Base-by-base conservation (phyloP, 441 rosid species). In the Populus hybrid region DNA sequence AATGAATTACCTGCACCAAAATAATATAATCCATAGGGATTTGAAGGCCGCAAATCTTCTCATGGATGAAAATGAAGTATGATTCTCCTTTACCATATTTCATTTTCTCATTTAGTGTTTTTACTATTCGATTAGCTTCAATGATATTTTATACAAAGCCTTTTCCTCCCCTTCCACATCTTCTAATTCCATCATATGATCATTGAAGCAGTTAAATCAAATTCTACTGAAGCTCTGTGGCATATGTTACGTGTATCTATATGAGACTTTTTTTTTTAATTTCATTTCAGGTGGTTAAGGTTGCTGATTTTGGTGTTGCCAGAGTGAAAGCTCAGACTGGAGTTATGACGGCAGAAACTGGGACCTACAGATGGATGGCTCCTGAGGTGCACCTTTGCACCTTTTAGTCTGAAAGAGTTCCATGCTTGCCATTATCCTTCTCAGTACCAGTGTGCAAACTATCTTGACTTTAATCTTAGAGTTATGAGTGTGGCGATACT, bases 321-420 rank as follows among this genome's bases (percentile, higher is more conserved):
- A 89, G 99, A 84, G 99, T 95, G 80, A 89, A 91, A 87, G 85
- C 92, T 80, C 97, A 93, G 77, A 82, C 98, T 75, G 99, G 99
- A 80, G 95, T 93, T 38, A 95, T 95, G 99, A 95, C 99, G 9
- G 98, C 99, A 63, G 99, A 95, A 89, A 95, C 99, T 61, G 99
- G 99, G 85, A 95, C 99, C 28, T 95, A 95, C 78, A 85, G 99
- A 73, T 95, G 99, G 99, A 95, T 95, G 99, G 95, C 99, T 84
- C 99, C 99, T n/a, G 98, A 95, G 99, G 99, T 93, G 74, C 59
- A 36, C 36, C 71, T 71, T 75, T 78, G 38, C 26, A 11, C 67
- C 4, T 12, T 69, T 78, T 24, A 11, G 4, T 32, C 40, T 46
- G 2, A 0, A 0, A 59, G 30, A 77, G 53, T 64, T 72, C 30